These are phyloP conservation scores for Pseudocercospora fijiensis DNA, from an alignment of 2,329 filamentous ascomycete species.

Conservation along the genomic window DNA sequence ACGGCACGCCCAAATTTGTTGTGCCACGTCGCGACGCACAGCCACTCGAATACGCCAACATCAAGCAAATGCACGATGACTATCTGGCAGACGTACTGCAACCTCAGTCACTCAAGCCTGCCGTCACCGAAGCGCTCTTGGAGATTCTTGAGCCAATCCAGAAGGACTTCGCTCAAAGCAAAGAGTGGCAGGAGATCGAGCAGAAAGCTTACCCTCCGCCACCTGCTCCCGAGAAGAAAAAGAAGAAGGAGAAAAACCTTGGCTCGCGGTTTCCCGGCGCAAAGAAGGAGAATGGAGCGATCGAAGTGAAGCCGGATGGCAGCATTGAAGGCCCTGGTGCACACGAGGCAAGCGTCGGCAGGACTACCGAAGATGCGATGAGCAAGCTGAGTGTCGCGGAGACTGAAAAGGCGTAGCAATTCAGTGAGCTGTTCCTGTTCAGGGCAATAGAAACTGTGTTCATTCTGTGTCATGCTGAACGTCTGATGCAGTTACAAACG, in stretches of 20 bases:
- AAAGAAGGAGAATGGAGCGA: slow-evolving; percentile 29
- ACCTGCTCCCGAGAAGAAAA: slow-evolving; percentile 61
- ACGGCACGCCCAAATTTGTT: slow-evolving; percentile 59
- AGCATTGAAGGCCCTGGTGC: slow-evolving; percentile 46
- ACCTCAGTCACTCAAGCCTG: slow-evolving; percentile 85
- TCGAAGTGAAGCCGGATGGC: slow-evolving; percentile 49
- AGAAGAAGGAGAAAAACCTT: slow-evolving; percentile 72
- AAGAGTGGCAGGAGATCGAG: slow-evolving; percentile 78
- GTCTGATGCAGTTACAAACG: not conserved
- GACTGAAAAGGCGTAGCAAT: slow-evolving; percentile 23
- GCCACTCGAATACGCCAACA: slow-evolving; percentile 74
- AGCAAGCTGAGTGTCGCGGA: slow-evolving; percentile 35
- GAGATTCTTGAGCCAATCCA: slow-evolving; percentile 76
- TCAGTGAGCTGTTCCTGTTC: slow-evolving; percentile 1
- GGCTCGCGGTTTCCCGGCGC: slow-evolving; percentile 63
- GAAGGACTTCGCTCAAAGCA: slow-evolving; percentile 64
- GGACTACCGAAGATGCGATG: slow-evolving; percentile 43
- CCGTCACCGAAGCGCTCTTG: slow-evolving; percentile 70
- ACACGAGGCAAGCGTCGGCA: slow-evolving; percentile 45
- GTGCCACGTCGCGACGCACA: slow-evolving; percentile 67
- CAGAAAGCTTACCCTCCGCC: slow-evolving; percentile 77
- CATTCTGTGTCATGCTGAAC: not conserved
- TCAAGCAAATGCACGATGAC: slow-evolving; percentile 73
- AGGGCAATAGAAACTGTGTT: not conserved
- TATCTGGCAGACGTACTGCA: slow-evolving; percentile 67